Evolutionary conservation across 768 basidiomycete genomes (phyloP).

Genomic region (Russula sp.): DNA sequence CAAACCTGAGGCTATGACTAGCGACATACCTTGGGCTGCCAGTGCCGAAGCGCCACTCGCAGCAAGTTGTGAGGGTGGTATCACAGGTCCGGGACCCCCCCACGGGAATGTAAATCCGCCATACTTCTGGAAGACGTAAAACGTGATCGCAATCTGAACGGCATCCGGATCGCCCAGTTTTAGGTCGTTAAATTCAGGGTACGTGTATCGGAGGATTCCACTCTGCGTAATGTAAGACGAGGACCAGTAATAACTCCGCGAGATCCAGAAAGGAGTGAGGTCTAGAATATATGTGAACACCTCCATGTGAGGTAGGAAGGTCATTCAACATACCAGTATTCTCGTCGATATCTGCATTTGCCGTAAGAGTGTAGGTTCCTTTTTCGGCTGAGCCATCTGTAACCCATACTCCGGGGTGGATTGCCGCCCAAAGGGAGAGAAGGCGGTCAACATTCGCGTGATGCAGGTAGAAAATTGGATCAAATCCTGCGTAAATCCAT

Average conservation of each 20-base stretch:
- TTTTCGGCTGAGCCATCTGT: slow-evolving; percentile 17
- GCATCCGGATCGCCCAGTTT: slow-evolving; percentile 25
- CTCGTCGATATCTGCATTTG: background rate
- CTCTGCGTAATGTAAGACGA: slow-evolving; percentile 30
- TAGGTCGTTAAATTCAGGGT: slow-evolving; percentile 41
- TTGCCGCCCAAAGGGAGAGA: slow-evolving; percentile 41
- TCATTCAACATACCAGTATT: background rate
- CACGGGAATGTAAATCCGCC: too few species aligned
- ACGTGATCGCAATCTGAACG: slow-evolving; percentile 30
- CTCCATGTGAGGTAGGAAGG: background rate
- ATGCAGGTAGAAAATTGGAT: slow-evolving; percentile 49
- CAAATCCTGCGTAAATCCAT: slow-evolving; percentile 32
- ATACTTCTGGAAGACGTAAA: too few species aligned
- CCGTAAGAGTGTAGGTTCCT: slow-evolving; percentile 12
- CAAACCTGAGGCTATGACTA: background rate
- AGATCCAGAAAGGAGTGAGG: slow-evolving; percentile 44
- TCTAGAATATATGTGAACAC: slow-evolving; percentile 24
- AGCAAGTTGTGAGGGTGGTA: too few species aligned
- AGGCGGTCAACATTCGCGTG: slow-evolving; percentile 47
- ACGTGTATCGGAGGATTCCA: slow-evolving; percentile 36
- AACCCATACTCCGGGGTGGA: slow-evolving; percentile 38
- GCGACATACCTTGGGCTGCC: background rate
- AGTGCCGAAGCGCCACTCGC: background rate
- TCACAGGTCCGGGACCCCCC: too few species aligned
- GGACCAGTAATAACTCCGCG: slow-evolving; percentile 35